These are phyloP conservation scores for Rhizopogon vesiculosus DNA, from an alignment of 768 basidiomycete species.

Conservation along the genomic window DNA sequence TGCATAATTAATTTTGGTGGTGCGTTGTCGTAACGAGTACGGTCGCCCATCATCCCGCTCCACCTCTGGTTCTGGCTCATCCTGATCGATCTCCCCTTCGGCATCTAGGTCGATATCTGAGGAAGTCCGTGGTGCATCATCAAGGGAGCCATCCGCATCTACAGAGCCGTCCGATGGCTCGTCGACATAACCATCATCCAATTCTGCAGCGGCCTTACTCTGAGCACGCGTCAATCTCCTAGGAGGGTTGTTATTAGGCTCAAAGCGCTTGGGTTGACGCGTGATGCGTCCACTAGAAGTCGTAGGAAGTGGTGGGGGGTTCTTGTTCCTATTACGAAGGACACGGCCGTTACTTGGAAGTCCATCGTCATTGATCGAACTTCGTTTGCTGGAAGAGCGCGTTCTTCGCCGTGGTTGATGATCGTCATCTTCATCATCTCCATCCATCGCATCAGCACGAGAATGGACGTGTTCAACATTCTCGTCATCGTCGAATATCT, in stretches of 20 bases:
- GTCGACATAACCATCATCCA: slow-evolving; percentile 49
- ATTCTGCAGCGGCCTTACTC: slow-evolving; percentile 28
- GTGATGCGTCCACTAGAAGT: slow-evolving; percentile 18
- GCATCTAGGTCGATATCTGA: slow-evolving; percentile 32
- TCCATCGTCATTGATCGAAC: slow-evolving; percentile 7
- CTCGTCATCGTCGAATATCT: slow-evolving; percentile 9
- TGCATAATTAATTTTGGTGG: slow-evolving; percentile 65
- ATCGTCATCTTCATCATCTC: slow-evolving; percentile 28
- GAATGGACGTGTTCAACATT: slow-evolving; percentile 14
- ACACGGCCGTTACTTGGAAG: slow-evolving; percentile 22
- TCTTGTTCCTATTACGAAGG: slow-evolving; percentile 38
- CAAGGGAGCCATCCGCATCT: slow-evolving; percentile 57
- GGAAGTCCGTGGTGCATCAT: slow-evolving; percentile 42
- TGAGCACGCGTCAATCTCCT: slow-evolving; percentile 19
- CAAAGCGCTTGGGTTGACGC: slow-evolving; percentile 16
- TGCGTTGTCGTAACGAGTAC: slow-evolving; percentile 62
- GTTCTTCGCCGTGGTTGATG: slow-evolving; percentile 13
- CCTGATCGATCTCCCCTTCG: slow-evolving; percentile 35
- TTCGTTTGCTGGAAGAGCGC: slow-evolving; percentile 15
- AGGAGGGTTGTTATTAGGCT: neutral
- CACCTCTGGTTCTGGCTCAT: slow-evolving; percentile 36
- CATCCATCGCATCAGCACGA: slow-evolving; percentile 13
- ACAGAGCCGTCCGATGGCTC: slow-evolving; percentile 45
- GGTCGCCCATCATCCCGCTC: slow-evolving; percentile 30
- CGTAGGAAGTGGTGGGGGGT: slow-evolving; percentile 14